Percentiles rank a stretch among this genome's conserved stretches.
Evolutionary conservation across 2,329 filamentous ascomycete genomes (phyloP).

Genomic region (Exophiala viscosa): DNA sequence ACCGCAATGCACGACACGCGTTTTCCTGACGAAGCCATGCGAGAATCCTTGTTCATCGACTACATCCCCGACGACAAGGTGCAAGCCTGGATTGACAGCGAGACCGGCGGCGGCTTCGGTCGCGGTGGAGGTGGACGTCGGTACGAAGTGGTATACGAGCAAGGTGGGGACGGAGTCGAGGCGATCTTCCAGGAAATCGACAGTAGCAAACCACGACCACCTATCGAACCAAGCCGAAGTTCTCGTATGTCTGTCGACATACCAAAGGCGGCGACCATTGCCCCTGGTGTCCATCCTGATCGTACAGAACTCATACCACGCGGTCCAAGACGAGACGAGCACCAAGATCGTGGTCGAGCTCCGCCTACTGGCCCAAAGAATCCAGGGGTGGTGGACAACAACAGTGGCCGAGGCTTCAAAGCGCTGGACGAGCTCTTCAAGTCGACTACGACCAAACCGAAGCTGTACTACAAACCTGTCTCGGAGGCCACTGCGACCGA

Average conservation of each 20-base stretch:
- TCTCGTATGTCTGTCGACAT: slow-evolving; percentile 12
- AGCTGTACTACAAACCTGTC: slow-evolving; percentile 65
- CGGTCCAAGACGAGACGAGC: not conserved
- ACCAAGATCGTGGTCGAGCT: slow-evolving; percentile 15
- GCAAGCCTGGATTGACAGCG: slow-evolving; percentile 67
- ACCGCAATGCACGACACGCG: slow-evolving; percentile 70
- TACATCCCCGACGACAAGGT: slow-evolving; percentile 78
- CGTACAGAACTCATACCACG: slow-evolving; percentile 14
- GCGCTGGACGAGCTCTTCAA: slow-evolving; percentile 59
- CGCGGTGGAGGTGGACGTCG: slow-evolving; percentile 44
- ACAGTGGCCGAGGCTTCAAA: slow-evolving; percentile 44
- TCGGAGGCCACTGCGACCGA: slow-evolving; percentile 59
- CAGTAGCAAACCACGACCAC: slow-evolving; percentile 13
- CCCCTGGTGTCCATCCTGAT: slow-evolving; percentile 20
- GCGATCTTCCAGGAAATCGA: slow-evolving; percentile 55
- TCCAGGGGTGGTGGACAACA: not conserved
- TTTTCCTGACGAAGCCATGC: slow-evolving; percentile 82
- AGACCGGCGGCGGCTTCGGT: slow-evolving; percentile 49
- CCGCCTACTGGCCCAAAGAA: slow-evolving; percentile 10
- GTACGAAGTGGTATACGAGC: slow-evolving; percentile 72
- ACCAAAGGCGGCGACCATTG: slow-evolving; percentile 2
- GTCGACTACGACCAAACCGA: slow-evolving; percentile 59
- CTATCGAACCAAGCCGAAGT: slow-evolving; percentile 1
- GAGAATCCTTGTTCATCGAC: slow-evolving; percentile 83
- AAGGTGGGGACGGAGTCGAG: slow-evolving; percentile 54